These are phyloP conservation scores for Diplodia sapinea DNA, from an alignment of 2,329 filamentous ascomycete genomes.

Conservation along the genomic window DNA sequence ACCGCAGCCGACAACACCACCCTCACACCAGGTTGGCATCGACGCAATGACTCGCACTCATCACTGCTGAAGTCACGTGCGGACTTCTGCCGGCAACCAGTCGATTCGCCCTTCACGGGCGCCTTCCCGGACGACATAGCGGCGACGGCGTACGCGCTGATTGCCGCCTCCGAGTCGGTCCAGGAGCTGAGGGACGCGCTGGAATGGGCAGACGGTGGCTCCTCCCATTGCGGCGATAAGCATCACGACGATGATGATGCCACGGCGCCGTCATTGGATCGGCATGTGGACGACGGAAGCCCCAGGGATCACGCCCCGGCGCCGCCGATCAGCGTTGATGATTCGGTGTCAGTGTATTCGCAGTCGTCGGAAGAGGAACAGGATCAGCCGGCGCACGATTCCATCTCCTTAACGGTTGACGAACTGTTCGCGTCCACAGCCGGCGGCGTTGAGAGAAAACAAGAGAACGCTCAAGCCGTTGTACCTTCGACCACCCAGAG, in stretches of 20 bases:
- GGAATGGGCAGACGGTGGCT: background rate
- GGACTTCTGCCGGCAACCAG: background rate
- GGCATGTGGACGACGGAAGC: background rate
- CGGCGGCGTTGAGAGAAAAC: background rate
- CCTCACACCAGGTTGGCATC: background rate
- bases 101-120: background rate
- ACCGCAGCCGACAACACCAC: background rate
- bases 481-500: background rate
- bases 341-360: background rate
- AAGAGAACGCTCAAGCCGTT: background rate
- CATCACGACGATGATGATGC: background rate
- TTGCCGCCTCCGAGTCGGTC: constrained; percentile 6
- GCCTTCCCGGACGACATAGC: constrained; percentile 8
- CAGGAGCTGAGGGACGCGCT: constrained; percentile 9
- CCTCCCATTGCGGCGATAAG: background rate
- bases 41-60: background rate
- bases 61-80: background rate
- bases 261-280: too few species aligned
- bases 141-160: background rate
- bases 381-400: background rate
- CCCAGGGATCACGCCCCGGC: background rate
- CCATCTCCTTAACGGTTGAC: background rate
- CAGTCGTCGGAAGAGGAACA: background rate
- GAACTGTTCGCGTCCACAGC: background rate
- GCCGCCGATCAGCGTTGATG: background rate